These are phyloP conservation scores for Aphanomyces astaci DNA, from an alignment of 352 stramenopile genomes.

Conservation along the genomic window DNA sequence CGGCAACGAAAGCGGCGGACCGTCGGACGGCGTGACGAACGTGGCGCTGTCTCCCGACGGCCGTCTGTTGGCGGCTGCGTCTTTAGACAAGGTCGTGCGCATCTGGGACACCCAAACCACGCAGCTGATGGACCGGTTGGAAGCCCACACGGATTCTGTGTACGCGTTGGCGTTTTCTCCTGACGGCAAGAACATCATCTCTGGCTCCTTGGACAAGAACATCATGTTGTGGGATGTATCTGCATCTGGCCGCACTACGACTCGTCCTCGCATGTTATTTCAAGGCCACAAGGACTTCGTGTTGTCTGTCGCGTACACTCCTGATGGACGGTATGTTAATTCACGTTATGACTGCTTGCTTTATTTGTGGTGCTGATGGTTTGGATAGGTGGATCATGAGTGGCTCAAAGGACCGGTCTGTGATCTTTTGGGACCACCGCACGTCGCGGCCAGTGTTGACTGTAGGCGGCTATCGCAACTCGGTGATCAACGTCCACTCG, in stretches of 20 bases:
- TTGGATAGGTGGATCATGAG: slow-evolving; percentile 84
- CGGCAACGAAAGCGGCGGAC: slow-evolving; percentile 66
- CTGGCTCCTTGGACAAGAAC: slow-evolving; percentile 72
- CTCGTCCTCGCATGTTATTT: slow-evolving; percentile 78
- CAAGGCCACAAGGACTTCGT: slow-evolving; percentile 85
- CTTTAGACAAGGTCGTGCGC: slow-evolving; percentile 77
- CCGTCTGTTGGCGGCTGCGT: slow-evolving; percentile 63
- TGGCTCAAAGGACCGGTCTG: slow-evolving; percentile 76
- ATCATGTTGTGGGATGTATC: slow-evolving; percentile 85
- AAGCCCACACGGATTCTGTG: slow-evolving; percentile 79
- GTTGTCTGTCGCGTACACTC: slow-evolving; percentile 77
- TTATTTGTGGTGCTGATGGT: slow-evolving; percentile 24
- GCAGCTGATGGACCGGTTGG: slow-evolving; percentile 69
- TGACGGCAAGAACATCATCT: slow-evolving; percentile 83
- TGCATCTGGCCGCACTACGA: slow-evolving; percentile 67
- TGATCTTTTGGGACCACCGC: slow-evolving; percentile 82
- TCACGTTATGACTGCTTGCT: background rate
- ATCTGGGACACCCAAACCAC: slow-evolving; percentile 81
- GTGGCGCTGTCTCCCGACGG: slow-evolving; percentile 73
- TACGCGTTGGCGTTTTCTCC: slow-evolving; percentile 84
- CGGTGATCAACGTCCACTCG: slow-evolving; percentile 79
- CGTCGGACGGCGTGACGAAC: slow-evolving; percentile 73
- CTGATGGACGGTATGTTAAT: slow-evolving; percentile 64
- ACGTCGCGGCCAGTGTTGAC: slow-evolving; percentile 75
- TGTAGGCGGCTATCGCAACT: slow-evolving; percentile 78